Evolutionary conservation across 225 moss, liverwort and hornwort species (phyloP).

Genomic region (Thuidium tamariscinum): DNA sequence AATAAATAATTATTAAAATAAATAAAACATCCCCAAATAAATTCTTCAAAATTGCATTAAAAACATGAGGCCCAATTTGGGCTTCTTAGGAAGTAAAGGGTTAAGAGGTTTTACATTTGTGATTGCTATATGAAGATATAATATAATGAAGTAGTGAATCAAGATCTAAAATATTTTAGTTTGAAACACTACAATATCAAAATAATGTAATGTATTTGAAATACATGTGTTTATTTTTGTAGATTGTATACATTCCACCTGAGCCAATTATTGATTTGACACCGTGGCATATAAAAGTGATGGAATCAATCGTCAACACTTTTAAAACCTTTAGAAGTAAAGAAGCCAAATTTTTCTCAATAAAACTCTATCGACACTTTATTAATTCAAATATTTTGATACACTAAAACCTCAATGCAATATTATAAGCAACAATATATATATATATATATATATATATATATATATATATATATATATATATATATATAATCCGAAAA

Average conservation of each 20-base stretch:
- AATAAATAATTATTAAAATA: too few species aligned
- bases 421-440: neutral
- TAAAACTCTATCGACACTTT: neutral
- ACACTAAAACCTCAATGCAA: accelerated
- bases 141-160: neutral
- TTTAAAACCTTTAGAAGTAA: constrained; percentile 9
- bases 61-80: too few species aligned
- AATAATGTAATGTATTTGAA: neutral
- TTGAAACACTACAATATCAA: neutral
- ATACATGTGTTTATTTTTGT: neutral
- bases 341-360: neutral
- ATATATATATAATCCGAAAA: too few species aligned
- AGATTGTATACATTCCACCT: constrained; percentile 23
- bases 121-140: neutral
- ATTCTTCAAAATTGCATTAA: too few species aligned
- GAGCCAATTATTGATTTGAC: constrained; percentile 35
- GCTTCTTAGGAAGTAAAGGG: too few species aligned
- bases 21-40: too few species aligned
- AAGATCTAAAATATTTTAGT: neutral
- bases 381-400: too few species aligned
- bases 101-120: neutral
- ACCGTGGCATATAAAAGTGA: constrained; percentile 42
- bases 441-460: too few species aligned
- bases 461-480: too few species aligned
- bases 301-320: constrained; percentile 24